Conservation (phyloP, 805 yeast genomes). For the Metschnikowia bowlesiae region DNA sequence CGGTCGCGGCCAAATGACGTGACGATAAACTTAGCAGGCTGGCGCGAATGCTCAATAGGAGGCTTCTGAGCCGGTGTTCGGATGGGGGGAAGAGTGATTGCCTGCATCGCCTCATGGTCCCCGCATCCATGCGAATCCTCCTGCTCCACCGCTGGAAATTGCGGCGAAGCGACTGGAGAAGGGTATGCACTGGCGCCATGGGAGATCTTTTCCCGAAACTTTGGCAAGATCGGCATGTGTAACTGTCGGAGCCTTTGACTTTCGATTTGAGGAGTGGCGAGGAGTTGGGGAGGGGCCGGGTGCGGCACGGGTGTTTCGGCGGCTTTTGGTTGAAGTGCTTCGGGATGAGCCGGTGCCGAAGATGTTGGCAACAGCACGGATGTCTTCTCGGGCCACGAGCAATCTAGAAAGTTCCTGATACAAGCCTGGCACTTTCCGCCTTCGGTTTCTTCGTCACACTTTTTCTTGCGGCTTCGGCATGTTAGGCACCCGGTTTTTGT, state of each 20-base stretch:
- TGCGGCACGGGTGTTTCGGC: neutral
- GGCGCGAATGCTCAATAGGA: conserved; percentile 1
- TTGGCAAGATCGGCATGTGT: too few species aligned
- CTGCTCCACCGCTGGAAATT: conserved; percentile 12
- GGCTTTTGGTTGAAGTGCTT: neutral
- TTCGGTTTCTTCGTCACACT: conserved; percentile 48
- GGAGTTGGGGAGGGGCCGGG: neutral
- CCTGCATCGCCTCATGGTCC: conserved; percentile 5
- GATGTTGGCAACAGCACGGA: neutral
- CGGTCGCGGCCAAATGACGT: conserved; percentile 30
- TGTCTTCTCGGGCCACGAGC: conserved; percentile 35
- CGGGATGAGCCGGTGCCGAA: neutral
- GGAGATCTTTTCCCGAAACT: neutral
- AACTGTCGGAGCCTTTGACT: neutral
- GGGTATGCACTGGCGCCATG: conserved; percentile 28
- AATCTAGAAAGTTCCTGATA: conserved; percentile 40
- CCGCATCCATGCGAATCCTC: neutral
- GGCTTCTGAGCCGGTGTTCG: conserved; percentile 14
- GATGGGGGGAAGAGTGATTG: conserved; percentile 10
- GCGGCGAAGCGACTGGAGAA: conserved; percentile 29
- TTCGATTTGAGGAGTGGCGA: neutral
- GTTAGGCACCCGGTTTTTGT: conserved; percentile 35
- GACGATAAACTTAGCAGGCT: conserved; percentile 23
- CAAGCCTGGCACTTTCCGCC: conserved; percentile 45
- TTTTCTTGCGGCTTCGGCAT: conserved; percentile 60